phyloP scores from a whole-genome alignment of 345 rosid genomes.

The Salix viminalis region DNA sequence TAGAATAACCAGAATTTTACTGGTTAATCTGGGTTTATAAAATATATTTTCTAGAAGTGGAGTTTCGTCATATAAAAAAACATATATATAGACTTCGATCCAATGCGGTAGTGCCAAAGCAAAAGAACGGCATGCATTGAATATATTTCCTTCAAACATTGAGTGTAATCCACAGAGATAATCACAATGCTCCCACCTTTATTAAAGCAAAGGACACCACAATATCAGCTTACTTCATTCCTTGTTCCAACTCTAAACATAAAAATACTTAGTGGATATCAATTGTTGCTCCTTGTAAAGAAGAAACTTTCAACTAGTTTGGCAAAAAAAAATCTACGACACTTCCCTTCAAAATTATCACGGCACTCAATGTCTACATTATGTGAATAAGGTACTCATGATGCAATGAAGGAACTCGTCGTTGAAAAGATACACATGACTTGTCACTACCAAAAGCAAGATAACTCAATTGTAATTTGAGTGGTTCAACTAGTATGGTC shows the following conservation, averaged over 20 bases:
- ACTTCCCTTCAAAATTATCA: no score
- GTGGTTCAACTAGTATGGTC: no score
- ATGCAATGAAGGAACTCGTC: not conserved
- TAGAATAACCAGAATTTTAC: rapidly evolving
- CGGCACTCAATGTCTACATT: not conserved
- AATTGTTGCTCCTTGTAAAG: not conserved
- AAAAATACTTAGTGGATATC: not conserved
- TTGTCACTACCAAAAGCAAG: not conserved
- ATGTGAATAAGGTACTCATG: not conserved
- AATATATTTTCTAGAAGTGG: no score
- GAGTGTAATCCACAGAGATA: not conserved
- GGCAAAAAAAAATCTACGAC: not conserved
- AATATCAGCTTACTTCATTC: not conserved
- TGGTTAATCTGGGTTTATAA: no score
- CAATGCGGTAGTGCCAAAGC: not conserved
- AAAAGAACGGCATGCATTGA: not conserved
- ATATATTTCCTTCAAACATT: not conserved
- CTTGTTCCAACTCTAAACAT: not conserved
- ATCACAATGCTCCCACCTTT: not conserved
- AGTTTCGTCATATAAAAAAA: no score
- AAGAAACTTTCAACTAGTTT: not conserved
- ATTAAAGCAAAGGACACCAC: not conserved
- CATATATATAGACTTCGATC: not conserved
- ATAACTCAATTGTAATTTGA: not conserved
- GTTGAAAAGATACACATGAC: not conserved